A percentile compares a stretch with the other conserved stretches of the same genome.
Evolutionary conservation across 2,329 filamentous ascomycete genomes (phyloP).

Genomic region (Mycocentrospora acerina): DNA sequence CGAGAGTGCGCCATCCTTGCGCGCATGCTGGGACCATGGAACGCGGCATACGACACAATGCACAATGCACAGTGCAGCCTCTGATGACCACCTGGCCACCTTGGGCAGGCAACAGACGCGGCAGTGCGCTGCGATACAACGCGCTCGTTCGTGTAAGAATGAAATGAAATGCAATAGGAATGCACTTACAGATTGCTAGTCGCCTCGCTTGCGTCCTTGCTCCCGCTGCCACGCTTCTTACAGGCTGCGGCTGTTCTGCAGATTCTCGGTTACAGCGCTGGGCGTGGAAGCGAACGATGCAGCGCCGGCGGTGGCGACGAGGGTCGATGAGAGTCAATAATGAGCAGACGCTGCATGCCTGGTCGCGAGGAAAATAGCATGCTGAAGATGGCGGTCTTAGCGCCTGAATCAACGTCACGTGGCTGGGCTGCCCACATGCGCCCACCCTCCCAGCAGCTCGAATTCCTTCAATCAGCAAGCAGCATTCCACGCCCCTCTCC

Average conservation of each 20-base stretch:
- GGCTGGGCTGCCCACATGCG: background rate
- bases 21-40: constrained; percentile 1
- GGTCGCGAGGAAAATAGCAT: background rate
- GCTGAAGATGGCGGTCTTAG: background rate
- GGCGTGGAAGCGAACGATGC: constrained; percentile 10
- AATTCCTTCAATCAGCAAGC: constrained; percentile 16
- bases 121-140: constrained; percentile 12
- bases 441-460: background rate
- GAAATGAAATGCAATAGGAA: too few relatives aligned
- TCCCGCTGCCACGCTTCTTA: constrained; percentile 12
- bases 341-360: constrained; percentile 1
- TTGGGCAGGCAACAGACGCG: constrained; percentile 24
- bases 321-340: constrained; percentile 1
- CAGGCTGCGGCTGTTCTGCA: constrained; percentile 9
- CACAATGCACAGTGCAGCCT: background rate
- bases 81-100: constrained; percentile 23
- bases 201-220: constrained; percentile 15
- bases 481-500: constrained; percentile 8
- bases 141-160: too few relatives aligned
- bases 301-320: constrained; percentile 5
- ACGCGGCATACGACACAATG: background rate
- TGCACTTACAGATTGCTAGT: background rate
- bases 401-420: constrained; percentile 4
- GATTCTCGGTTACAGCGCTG: constrained; percentile 7
- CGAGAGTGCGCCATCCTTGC: constrained; percentile 13